phyloP scores from a whole-genome alignment of 768 basidiomycete genomes.

The Suillus brevipes region DNA sequence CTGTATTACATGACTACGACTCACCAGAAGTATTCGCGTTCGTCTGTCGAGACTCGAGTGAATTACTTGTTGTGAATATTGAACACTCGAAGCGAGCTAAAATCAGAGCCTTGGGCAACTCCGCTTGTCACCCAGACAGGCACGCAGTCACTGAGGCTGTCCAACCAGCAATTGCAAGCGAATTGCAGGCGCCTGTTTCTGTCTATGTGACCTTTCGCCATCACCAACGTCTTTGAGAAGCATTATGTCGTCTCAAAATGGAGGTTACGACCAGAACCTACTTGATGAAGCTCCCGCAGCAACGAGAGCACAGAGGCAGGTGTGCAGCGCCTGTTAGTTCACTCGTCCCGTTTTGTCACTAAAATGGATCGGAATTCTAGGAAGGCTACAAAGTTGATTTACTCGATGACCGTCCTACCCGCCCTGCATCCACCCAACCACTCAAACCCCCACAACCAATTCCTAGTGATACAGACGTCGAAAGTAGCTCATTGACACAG shows the following conservation, averaged over 20 bases:
- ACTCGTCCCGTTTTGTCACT: neutral
- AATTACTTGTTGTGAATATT: neutral
- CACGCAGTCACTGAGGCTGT: conserved; percentile 24
- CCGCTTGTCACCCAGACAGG: conserved; percentile 17
- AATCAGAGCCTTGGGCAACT: neutral
- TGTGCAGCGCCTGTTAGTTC: conserved; percentile 22
- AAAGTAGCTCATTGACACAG: conserved; percentile 8
- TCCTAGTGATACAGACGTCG: conserved; percentile 10
- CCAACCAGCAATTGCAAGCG: conserved; percentile 13
- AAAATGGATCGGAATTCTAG: conserved; percentile 27
- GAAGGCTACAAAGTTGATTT: conserved; percentile 57
- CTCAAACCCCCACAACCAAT: conserved; percentile 17
- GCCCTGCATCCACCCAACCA: conserved; percentile 21
- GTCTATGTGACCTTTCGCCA: conserved; percentile 10
- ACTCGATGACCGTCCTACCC: conserved; percentile 28
- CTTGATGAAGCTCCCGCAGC: conserved; percentile 42
- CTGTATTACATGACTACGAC: neutral
- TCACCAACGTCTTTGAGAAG: neutral
- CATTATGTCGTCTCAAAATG: conserved; percentile 25
- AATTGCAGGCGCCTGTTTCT: conserved; percentile 20
- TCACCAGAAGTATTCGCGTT: neutral
- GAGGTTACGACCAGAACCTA: conserved; percentile 39
- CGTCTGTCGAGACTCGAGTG: neutral
- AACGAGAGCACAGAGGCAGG: conserved; percentile 45
- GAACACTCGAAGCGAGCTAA: neutral